These are phyloP conservation scores for Davidsoniella virescens DNA, from an alignment of 2,329 filamentous ascomycete species.

Conservation along the genomic window DNA sequence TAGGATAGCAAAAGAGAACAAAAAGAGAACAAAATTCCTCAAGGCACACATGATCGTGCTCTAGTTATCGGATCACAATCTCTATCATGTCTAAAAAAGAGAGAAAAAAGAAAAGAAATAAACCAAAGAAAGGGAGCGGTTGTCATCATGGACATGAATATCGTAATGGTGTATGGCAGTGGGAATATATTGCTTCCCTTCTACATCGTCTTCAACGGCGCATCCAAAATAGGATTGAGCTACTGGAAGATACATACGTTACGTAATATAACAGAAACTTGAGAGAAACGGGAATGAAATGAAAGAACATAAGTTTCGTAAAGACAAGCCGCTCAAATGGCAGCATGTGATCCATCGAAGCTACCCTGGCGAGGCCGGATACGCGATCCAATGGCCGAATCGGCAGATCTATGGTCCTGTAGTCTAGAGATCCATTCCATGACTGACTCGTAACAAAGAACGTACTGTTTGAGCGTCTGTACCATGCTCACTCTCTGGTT, in stretches of 20 bases:
- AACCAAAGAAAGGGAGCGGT: neutral
- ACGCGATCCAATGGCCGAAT: constrained; percentile 5
- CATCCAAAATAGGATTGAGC: no score
- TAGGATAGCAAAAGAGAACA: neutral
- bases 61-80: neutral
- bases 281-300: neutral
- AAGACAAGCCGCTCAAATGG: neutral
- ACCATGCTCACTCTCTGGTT: constrained; percentile 89
- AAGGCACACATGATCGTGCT: neutral
- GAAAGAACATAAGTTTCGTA: neutral
- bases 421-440: constrained; percentile 61
- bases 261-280: no score
- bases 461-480: constrained; percentile 81
- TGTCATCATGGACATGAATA: neutral
- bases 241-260: no score
- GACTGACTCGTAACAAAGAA: constrained; percentile 90
- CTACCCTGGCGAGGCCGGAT: constrained; percentile 6
- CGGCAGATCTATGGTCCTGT: constrained; percentile 21
- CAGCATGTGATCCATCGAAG: constrained; percentile 2
- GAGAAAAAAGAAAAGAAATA: neutral
- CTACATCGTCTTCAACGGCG: no score
- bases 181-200: no score
- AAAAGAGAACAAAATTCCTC: neutral
- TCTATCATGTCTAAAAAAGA: neutral
- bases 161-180: neutral